Conservation (phyloP, 345 rosid species). For the Reutealis trisperma region DNA sequence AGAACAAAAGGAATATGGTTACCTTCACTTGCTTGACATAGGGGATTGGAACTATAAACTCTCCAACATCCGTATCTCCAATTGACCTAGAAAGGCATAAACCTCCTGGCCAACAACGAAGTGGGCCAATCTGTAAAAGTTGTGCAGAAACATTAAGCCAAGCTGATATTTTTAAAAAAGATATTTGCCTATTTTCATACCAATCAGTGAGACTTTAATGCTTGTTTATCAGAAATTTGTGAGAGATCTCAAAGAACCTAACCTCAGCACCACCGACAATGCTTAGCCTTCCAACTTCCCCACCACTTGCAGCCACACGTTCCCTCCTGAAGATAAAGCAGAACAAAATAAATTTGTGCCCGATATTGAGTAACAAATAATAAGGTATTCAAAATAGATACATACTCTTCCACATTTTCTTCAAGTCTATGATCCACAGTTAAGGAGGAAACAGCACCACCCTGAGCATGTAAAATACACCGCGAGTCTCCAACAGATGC, state of each 20-base stretch:
- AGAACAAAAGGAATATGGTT: neutral
- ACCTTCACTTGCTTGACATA: slow-evolving; percentile 95
- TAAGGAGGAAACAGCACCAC: slow-evolving; percentile 65
- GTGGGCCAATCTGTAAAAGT: slow-evolving; percentile 67
- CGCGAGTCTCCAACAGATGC: slow-evolving; percentile 97
- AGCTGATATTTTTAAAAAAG: neutral
- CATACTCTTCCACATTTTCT: slow-evolving; percentile 83
- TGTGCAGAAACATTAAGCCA: neutral
- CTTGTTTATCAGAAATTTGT: neutral
- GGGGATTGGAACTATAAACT: slow-evolving; percentile 87
- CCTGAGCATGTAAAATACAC: slow-evolving; percentile 76
- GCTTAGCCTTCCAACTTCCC: slow-evolving; percentile 94
- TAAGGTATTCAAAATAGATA: slow-evolving; percentile 18
- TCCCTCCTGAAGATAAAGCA: slow-evolving; percentile 61
- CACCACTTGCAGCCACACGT: slow-evolving; percentile 94
- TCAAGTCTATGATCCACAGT: slow-evolving; percentile 93
- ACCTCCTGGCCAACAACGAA: slow-evolving; percentile 96
- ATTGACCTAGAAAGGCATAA: slow-evolving; percentile 93
- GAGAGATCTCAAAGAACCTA: slow-evolving; percentile 8
- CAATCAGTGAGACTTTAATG: neutral
- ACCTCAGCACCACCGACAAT: slow-evolving; percentile 86
- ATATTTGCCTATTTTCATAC: neutral
- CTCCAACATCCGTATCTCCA: slow-evolving; percentile 94
- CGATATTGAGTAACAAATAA: slow-evolving; percentile 14
- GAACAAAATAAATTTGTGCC: neutral